Conservation (phyloP, 495 filamentous ascomycete genomes). For the Aspergillus funiculosus region DNA sequence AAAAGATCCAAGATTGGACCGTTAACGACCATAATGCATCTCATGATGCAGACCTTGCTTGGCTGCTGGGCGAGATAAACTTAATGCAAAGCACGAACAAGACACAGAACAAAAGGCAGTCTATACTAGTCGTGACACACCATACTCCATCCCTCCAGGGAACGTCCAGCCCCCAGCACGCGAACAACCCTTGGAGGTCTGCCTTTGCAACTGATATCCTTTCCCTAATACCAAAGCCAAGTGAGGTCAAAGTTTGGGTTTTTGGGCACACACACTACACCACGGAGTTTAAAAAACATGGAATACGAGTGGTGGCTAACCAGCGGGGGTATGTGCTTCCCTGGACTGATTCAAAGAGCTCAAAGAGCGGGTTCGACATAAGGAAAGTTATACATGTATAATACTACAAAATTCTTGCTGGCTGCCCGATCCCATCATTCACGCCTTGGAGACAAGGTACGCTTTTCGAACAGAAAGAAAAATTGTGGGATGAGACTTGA, state of each 20-base stretch:
- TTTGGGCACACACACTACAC: conserved; percentile 52
- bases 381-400: conserved; percentile 10
- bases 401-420: too few relatives aligned
- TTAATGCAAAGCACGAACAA: conserved; percentile 18
- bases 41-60: conserved; percentile 39
- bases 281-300: conserved; percentile 32
- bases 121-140: conserved; percentile 47
- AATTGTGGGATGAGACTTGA: too few relatives aligned
- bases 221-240: conserved; percentile 4
- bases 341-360: conserved; percentile 13
- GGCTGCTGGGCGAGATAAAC: conserved; percentile 37
- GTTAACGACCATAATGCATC: conserved; percentile 42
- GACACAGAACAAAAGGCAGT: conserved; percentile 14
- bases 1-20: conserved; percentile 45
- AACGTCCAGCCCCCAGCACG: conserved; percentile 39
- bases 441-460: too few relatives aligned
- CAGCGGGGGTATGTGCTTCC: conserved; percentile 47
- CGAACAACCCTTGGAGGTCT: conserved; percentile 33
- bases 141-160: conserved; percentile 43
- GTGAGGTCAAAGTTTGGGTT: conserved; percentile 37
- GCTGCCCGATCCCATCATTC: too few relatives aligned
- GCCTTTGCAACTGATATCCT: conserved; percentile 51
- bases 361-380: conserved; percentile 17
- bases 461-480: too few relatives aligned
- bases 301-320: conserved; percentile 44